phyloP scores from a whole-genome alignment of 108 stramenopile species.

The Fistulifera pelliculosa region DNA sequence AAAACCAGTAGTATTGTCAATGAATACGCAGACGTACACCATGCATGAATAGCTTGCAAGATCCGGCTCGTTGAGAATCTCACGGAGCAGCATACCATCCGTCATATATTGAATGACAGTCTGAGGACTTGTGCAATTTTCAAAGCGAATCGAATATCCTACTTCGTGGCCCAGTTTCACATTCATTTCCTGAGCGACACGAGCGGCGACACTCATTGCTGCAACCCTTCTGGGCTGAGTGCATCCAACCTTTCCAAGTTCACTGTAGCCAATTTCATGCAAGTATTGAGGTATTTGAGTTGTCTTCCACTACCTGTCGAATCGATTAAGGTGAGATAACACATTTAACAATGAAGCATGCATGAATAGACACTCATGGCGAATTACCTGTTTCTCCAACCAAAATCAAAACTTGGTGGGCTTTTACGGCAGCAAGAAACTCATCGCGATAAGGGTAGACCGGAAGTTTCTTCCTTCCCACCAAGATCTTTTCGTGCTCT shows the following conservation, averaged over 20 bases:
- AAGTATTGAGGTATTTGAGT: conserved; percentile 97
- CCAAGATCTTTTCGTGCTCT: conserved; percentile 88
- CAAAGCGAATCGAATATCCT: conserved; percentile 97
- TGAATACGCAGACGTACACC: conserved; percentile 21
- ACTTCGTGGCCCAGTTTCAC: conserved; percentile 94
- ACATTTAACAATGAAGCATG: too few relatives aligned
- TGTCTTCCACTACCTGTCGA: conserved; percentile 78
- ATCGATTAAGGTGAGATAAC: too few relatives aligned
- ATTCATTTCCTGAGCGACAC: conserved; percentile 96
- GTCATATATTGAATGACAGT: conserved; percentile 97
- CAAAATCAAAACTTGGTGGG: conserved; percentile 87
- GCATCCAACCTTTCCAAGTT: conserved; percentile 95
- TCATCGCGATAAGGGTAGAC: conserved; percentile 94
- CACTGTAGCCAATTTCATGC: conserved; percentile 94
- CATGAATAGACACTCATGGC: too few relatives aligned
- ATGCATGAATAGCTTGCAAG: conserved; percentile 92
- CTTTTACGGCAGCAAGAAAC: conserved; percentile 80
- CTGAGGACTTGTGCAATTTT: conserved; percentile 91
- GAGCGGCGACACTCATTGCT: conserved; percentile 97
- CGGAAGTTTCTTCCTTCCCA: conserved; percentile 85
- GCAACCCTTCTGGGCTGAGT: conserved; percentile 98
- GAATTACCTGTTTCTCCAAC: conserved; percentile 90
- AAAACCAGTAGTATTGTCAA: too few relatives aligned
- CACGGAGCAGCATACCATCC: conserved; percentile 94
- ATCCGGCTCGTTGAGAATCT: conserved; percentile 95